These are phyloP conservation scores for Starmerella roubikii DNA, from an alignment of 805 yeast genomes.

Conservation along the genomic window DNA sequence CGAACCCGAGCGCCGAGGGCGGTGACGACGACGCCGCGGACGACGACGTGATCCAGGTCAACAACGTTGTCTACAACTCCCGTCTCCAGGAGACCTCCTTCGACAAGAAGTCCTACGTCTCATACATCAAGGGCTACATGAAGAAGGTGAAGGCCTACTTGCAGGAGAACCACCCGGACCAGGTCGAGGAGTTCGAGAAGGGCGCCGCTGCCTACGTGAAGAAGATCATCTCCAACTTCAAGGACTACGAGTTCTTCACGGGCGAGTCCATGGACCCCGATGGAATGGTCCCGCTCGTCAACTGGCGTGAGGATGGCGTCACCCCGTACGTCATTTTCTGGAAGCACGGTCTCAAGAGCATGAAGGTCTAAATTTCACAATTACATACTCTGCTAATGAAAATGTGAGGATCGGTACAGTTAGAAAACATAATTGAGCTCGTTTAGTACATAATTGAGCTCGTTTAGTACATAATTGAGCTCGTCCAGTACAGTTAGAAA, in stretches of 20 bases:
- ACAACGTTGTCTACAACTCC: conserved; percentile 98
- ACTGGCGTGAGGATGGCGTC: conserved; percentile 99
- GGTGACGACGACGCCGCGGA: conserved; percentile 74
- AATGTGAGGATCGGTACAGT: no score
- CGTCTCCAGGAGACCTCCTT: conserved; percentile 90
- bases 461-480: not conserved
- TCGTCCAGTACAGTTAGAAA: not conserved
- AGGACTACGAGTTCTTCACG: conserved; percentile 98
- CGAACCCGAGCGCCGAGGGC: conserved; percentile 98
- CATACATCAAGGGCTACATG: conserved; percentile 99
- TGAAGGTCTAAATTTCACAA: conserved; percentile 56
- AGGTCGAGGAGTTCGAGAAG: conserved; percentile 80
- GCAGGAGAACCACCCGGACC: conserved; percentile 80
- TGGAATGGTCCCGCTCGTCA: conserved; percentile 92
- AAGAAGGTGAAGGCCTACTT: conserved; percentile 84
- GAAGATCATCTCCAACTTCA: conserved; percentile 89
- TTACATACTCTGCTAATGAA: not conserved
- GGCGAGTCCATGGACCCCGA: conserved; percentile 99
- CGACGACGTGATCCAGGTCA: conserved; percentile 81
- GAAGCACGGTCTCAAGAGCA: conserved; percentile 92
- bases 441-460: not conserved
- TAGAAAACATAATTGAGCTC: not conserved
- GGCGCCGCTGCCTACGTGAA: conserved; percentile 94
- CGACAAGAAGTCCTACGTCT: conserved; percentile 95
- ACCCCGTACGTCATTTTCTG: conserved; percentile 96